These are phyloP conservation scores for Apiospora kogelbergensis DNA, from an alignment of 2,329 filamentous ascomycete genomes.

Conservation along the genomic window DNA sequence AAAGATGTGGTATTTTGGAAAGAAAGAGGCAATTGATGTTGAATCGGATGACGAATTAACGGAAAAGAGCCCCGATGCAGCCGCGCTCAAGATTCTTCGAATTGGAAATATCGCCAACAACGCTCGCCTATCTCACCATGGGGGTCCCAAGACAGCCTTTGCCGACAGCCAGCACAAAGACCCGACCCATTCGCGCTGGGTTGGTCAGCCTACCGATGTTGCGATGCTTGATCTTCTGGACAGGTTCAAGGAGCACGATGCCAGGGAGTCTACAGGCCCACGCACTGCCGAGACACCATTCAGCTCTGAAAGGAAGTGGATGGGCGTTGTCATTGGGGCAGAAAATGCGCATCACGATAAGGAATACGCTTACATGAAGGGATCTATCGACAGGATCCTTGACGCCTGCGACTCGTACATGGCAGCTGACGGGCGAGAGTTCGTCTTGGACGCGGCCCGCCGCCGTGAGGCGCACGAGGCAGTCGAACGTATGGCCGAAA, in stretches of 20 bases:
- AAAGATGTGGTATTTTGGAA: constrained; percentile 93
- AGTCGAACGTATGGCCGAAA: constrained; percentile 82
- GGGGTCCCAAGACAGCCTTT: constrained; percentile 76
- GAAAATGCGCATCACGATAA: constrained; percentile 59
- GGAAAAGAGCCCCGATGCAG: constrained; percentile 65
- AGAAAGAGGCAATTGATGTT: constrained; percentile 50
- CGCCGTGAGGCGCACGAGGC: constrained; percentile 75
- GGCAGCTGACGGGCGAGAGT: constrained; percentile 80
- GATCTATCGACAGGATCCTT: constrained; percentile 84
- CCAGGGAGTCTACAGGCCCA: constrained; percentile 80
- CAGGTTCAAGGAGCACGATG: constrained; percentile 86
- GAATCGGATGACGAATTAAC: constrained; percentile 54
- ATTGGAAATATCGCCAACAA: constrained; percentile 98
- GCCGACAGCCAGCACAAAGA: constrained; percentile 76
- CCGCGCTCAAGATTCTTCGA: constrained; percentile 77
- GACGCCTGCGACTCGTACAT: constrained; percentile 89
- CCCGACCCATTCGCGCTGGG: constrained; percentile 80
- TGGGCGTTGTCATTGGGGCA: constrained; percentile 85
- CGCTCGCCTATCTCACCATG: constrained; percentile 72
- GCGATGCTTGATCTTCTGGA: constrained; percentile 95
- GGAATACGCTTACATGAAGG: constrained; percentile 93
- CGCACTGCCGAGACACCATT: constrained; percentile 88
- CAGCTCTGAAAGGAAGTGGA: constrained; percentile 98
- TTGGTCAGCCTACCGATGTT: constrained; percentile 95
- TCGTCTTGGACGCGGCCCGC: constrained; percentile 76